Evolutionary conservation across 805 yeast genomes (phyloP).

Genomic region (Starmerella ratchasimensis): DNA sequence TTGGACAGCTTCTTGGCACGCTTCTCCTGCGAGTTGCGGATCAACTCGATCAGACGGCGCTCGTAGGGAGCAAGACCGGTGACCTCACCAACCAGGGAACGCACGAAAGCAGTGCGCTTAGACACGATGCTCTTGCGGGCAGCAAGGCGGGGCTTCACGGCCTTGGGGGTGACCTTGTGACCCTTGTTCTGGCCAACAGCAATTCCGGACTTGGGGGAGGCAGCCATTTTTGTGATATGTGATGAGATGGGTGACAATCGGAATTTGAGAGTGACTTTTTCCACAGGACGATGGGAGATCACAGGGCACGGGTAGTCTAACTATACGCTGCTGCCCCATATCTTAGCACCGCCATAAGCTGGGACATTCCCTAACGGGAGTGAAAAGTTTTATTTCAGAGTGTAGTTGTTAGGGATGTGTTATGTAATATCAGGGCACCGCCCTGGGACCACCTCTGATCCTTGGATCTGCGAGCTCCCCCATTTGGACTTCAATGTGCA

Average conservation of each 20-base stretch:
- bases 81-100: slow-evolving; percentile 91
- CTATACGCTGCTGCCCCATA: too few species aligned
- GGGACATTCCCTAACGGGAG: too few species aligned
- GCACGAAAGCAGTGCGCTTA: slow-evolving; percentile 91
- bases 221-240: slow-evolving; percentile 15
- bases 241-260: neutral
- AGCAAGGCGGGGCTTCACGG: slow-evolving; percentile 76
- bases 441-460: too few species aligned
- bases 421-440: too few species aligned
- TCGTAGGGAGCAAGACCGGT: slow-evolving; percentile 99
- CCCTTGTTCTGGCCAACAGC: slow-evolving; percentile 99
- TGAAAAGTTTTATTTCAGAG: too few species aligned
- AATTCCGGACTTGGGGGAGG: slow-evolving; percentile 44
- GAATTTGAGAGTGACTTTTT: neutral
- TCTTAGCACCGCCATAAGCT: too few species aligned
- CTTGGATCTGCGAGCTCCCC: too few species aligned
- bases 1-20: slow-evolving; percentile 99
- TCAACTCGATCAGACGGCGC: slow-evolving; percentile 97
- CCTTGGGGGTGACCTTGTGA: slow-evolving; percentile 81
- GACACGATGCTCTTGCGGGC: slow-evolving; percentile 94
- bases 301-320: too few species aligned
- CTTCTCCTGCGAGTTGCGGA: slow-evolving; percentile 99
- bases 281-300: too few species aligned
- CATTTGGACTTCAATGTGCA: too few species aligned
- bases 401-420: too few species aligned